phyloP scores from a whole-genome alignment of 306 rosid species.

The Datisca glomerata region DNA sequence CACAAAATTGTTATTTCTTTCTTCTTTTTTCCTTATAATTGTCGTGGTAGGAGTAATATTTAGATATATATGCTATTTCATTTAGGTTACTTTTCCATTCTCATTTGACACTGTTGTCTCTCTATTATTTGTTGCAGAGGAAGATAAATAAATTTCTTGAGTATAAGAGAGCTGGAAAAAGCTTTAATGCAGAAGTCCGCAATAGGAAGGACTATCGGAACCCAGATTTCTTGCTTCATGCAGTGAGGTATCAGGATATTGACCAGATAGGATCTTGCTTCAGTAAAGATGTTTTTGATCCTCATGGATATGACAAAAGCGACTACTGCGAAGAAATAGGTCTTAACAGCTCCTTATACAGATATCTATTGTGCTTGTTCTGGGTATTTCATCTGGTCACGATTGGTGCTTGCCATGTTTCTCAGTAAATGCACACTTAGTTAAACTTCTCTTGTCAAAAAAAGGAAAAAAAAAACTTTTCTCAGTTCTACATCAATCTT shows the following conservation, averaged over 20 bases:
- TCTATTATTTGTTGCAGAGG: slow-evolving; percentile 39
- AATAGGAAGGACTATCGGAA: slow-evolving; percentile 87
- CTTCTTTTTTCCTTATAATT: too few species aligned
- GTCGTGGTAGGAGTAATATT: too few species aligned
- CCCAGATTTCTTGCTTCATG: slow-evolving; percentile 88
- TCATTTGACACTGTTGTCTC: slow-evolving; percentile 9
- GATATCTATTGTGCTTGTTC: slow-evolving; percentile 10
- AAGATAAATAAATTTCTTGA: slow-evolving; percentile 80
- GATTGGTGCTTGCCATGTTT: too few species aligned
- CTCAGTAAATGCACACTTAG: too few species aligned
- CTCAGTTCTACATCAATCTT: too few species aligned
- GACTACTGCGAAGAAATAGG: slow-evolving; percentile 90
- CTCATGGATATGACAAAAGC: slow-evolving; percentile 81
- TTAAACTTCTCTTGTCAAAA: too few species aligned
- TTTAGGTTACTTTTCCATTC: neutral
- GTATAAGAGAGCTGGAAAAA: slow-evolving; percentile 76
- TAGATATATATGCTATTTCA: too few species aligned
- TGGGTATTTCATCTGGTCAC: too few species aligned
- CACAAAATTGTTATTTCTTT: too few species aligned
- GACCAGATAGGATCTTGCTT: slow-evolving; percentile 95
- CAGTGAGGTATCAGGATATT: slow-evolving; percentile 93
- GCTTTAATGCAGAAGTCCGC: slow-evolving; percentile 93
- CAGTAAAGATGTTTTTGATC: slow-evolving; percentile 91
- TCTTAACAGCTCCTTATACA: slow-evolving; percentile 23
- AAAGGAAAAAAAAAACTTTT: too few species aligned